Percentiles rank a stretch among this genome's conserved stretches.
Conservation (phyloP, 83 land plant species). For the Larix sibirica region DNA sequence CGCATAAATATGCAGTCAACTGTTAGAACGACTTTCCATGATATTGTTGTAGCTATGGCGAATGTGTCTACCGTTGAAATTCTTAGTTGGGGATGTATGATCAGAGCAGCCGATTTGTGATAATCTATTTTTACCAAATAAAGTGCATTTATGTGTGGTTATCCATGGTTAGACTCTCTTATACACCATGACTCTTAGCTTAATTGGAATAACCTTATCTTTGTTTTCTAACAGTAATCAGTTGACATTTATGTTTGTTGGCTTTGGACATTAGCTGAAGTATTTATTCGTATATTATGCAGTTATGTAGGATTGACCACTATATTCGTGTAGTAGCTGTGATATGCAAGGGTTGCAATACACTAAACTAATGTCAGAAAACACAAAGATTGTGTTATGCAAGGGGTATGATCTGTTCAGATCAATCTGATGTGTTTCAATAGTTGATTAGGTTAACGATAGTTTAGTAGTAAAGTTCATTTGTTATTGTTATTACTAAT, state of each 20-base stretch:
- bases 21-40: not conserved
- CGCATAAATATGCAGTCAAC: not conserved
- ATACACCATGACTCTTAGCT: not conserved
- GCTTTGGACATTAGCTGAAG: not conserved
- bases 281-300: too few relatives aligned
- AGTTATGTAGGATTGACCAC: conserved; percentile 7
- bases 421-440: not conserved
- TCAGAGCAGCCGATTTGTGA: not conserved
- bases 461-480: not conserved
- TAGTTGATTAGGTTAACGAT: not conserved
- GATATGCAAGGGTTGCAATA: not conserved
- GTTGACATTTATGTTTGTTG: not conserved
- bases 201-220: not conserved
- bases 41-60: conserved; percentile 1
- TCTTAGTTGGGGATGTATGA: not conserved
- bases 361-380: not conserved
- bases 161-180: not conserved
- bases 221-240: not conserved
- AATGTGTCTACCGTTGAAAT: not conserved
- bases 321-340: not conserved
- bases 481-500: not conserved
- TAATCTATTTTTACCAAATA: not conserved
- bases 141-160: conserved; percentile 1
- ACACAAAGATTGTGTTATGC: not conserved
- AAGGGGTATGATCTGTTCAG: not conserved